Percentiles rank a stretch among this genome's conserved stretches.
Conservation (phyloP, 305 asterid genomes). For the Fraxinus sp. region DNA sequence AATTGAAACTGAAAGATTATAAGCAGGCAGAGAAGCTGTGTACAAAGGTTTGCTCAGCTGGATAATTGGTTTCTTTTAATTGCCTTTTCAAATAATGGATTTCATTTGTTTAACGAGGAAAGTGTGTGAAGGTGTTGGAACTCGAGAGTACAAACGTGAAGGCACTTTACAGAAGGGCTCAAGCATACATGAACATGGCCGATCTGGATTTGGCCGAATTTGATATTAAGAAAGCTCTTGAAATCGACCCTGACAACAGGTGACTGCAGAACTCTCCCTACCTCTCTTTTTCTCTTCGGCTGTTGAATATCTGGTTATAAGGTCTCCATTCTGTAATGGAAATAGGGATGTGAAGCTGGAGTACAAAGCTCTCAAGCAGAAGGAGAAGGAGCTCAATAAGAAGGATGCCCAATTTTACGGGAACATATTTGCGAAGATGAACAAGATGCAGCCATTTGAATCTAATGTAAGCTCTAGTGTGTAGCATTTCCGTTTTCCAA, state of each 20-base stretch:
- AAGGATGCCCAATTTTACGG: conserved; percentile 1
- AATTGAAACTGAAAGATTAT: conserved; percentile 46
- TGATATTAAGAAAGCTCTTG: conserved; percentile 27
- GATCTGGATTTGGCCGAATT: conserved; percentile 50
- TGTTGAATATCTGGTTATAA: neutral
- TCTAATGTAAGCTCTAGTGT: conserved; percentile 20
- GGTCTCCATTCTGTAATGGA: neutral
- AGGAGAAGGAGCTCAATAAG: neutral
- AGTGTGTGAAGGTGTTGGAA: conserved; percentile 49
- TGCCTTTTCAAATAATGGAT: neutral
- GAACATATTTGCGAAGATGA: neutral
- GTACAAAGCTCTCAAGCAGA: conserved; percentile 4
- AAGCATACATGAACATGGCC: conserved; percentile 38
- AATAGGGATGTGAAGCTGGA: neutral
- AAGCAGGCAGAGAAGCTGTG: conserved; percentile 49
- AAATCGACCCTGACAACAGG: conserved; percentile 49
- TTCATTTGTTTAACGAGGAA: neutral
- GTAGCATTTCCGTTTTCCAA: neutral
- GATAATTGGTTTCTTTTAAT: neutral
- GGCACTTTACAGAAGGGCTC: conserved; percentile 53
- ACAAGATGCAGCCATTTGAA: neutral
- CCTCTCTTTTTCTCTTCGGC: neutral
- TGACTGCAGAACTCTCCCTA: neutral
- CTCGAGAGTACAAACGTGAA: conserved; percentile 43
- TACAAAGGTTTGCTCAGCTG: conserved; percentile 35